A percentile compares a stretch with the other conserved stretches of the same genome.
Evolutionary conservation across 257 asterid species (phyloP).

Genomic region (Ehretia macrophylla): DNA sequence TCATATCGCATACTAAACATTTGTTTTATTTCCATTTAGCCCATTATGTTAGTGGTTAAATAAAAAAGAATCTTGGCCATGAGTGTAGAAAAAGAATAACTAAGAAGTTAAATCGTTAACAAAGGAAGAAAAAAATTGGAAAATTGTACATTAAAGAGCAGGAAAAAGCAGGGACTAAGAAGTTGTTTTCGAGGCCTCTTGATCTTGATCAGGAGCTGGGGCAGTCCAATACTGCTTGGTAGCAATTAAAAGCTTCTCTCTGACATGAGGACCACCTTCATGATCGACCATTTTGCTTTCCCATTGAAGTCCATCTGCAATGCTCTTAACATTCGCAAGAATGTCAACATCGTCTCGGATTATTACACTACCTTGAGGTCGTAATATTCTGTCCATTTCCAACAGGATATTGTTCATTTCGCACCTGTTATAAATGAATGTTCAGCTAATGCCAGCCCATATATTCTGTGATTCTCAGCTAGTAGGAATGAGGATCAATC

Average conservation of each 20-base stretch:
- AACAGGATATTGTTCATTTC: slow-evolving; percentile 61
- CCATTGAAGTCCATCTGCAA: slow-evolving; percentile 74
- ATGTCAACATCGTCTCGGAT: slow-evolving; percentile 82
- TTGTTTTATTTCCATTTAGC: no score
- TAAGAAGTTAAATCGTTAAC: slow-evolving; percentile 28
- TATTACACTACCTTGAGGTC: slow-evolving; percentile 83
- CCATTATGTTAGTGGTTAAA: no score
- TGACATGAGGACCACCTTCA: slow-evolving; percentile 80
- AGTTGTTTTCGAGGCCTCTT: slow-evolving; percentile 20
- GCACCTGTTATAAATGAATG: slow-evolving; percentile 48
- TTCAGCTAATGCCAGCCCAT: no score
- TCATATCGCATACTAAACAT: no score
- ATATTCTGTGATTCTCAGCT: no score
- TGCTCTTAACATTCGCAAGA: slow-evolving; percentile 51
- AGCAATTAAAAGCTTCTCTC: slow-evolving; percentile 76
- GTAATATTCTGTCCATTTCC: slow-evolving; percentile 79
- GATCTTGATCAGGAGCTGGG: slow-evolving; percentile 39
- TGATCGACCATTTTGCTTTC: slow-evolving; percentile 75
- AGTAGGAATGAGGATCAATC: no score
- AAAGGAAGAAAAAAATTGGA: background rate
- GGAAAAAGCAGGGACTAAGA: slow-evolving; percentile 21
- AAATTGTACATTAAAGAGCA: no score
- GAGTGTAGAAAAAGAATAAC: no score
- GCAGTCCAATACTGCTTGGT: slow-evolving; percentile 86
- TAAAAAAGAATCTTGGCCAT: no score